Conservation (phyloP, 208 protist species). For the Trypanosomatidae sp. region DNA sequence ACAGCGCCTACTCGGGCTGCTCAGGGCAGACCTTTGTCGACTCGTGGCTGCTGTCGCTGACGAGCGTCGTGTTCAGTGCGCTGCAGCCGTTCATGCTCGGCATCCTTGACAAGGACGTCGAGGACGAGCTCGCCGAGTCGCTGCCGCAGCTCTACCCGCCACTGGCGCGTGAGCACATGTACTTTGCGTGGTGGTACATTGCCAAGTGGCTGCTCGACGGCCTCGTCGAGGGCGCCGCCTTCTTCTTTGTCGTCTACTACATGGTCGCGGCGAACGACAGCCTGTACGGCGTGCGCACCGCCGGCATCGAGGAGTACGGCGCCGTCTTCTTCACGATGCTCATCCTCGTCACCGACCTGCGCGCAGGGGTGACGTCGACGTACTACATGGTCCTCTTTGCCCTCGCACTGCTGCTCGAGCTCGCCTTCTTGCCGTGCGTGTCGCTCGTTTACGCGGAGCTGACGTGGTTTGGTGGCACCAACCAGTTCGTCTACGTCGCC, state of each 20-base stretch:
- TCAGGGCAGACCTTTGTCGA: conserved; percentile 79
- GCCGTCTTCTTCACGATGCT: conserved; percentile 56
- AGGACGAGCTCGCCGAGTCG: conserved; percentile 67
- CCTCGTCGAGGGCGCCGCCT: conserved; percentile 23
- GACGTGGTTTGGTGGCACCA: conserved; percentile 32
- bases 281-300: conserved; percentile 20
- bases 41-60: conserved; percentile 71
- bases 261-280: conserved; percentile 21
- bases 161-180: conserved; percentile 49
- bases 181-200: conserved; percentile 52
- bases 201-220: conserved; percentile 48
- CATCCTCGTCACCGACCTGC: conserved; percentile 44
- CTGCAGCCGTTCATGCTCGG: conserved; percentile 69
- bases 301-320: conserved; percentile 53
- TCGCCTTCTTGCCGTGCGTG: conserved; percentile 16
- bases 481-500: conserved; percentile 35
- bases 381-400: conserved; percentile 46
- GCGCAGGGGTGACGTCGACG: conserved; percentile 12
- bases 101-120: conserved; percentile 80
- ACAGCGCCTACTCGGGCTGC: conserved; percentile 68
- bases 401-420: conserved; percentile 10
- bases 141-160: conserved; percentile 49
- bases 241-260: conserved; percentile 48
- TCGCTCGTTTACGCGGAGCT: conserved; percentile 31
- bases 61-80: conserved; percentile 69